Base-by-base conservation (phyloP, 805 yeast species). In the Millerozyma acaciae region DNA sequence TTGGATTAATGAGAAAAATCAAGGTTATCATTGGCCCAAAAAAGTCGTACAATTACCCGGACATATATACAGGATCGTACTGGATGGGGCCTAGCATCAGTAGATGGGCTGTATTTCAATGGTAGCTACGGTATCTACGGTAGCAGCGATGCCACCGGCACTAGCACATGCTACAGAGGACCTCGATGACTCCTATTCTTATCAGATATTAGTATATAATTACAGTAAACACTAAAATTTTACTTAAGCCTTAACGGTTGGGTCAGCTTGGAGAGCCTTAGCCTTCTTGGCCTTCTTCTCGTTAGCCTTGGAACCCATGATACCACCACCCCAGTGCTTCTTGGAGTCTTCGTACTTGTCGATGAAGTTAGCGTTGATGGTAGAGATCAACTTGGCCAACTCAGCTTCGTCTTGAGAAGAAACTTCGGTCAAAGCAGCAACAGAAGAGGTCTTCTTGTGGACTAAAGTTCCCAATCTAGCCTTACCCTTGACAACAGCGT, bases 301-400 rank as follows among this genome's bases (percentile, higher is more conserved):
- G 60, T 76, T 78, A 61, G 97, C 87, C 78, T 90, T 93, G 57
- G 84, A 74, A 70, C 97, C 96, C 79, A 93, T 75, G 70, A 87
- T 65, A 79, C 98, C 98, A 79, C 98, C 98, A 79, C 97, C 97
- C 98, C 98, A 90, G 83, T 87, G 95, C 76, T 86, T 88, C 80
- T 94, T 90, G 65, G 77, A 62, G 57, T 93, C 97, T 63, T 90
- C 97, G 84, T 82, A 86, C 74, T 87, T 86, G 65, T 85, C 95
- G 57, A 71, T 68, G 73, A 83, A 90, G 93, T 87, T 88, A 53
- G 95, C 82, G 74, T 87, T 80, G 70, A 90, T 78, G 60, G 97
- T 83, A 39, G 96, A 83, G 53, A 93, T 78, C 61, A 90, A 79
- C 68, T 86, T 84, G 52, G 97, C 89, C 59, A 90, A 80, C 62